phyloP scores from a whole-genome alignment of 2,329 filamentous ascomycete genomes.

The Diaporthe humulicola region DNA sequence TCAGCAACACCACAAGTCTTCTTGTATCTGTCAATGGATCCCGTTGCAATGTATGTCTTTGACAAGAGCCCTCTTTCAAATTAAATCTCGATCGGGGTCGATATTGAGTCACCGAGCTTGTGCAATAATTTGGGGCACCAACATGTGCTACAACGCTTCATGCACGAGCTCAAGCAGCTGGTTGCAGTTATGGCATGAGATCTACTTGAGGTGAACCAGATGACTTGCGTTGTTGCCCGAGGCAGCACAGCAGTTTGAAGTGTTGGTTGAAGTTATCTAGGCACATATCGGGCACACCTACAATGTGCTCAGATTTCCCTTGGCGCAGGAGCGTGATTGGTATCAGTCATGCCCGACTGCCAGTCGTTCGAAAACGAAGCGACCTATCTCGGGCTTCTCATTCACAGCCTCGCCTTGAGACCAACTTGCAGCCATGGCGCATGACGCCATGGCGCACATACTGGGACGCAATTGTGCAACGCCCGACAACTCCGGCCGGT shows the following conservation, averaged over 20 bases:
- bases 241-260: background rate
- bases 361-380: background rate
- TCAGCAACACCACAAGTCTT: too few relatives aligned
- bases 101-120: background rate
- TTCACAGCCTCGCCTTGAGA: background rate
- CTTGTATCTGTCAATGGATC: too few relatives aligned
- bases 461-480: background rate
- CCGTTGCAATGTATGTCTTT: too few relatives aligned
- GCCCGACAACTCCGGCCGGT: background rate
- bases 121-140: background rate
- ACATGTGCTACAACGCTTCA: background rate
- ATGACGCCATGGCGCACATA: too few relatives aligned
- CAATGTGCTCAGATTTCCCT: background rate
- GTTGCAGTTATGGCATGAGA: background rate
- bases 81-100: background rate
- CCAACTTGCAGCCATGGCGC: background rate
- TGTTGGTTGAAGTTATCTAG: background rate
- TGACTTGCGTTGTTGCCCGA: background rate
- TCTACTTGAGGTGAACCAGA: background rate
- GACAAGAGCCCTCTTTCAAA: background rate
- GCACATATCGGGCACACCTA: background rate
- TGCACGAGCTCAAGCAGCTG: background rate
- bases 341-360: background rate
- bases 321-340: background rate
- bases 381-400: background rate